Base-by-base conservation (phyloP, 306 rosid genomes). In the Vigna radiata region DNA sequence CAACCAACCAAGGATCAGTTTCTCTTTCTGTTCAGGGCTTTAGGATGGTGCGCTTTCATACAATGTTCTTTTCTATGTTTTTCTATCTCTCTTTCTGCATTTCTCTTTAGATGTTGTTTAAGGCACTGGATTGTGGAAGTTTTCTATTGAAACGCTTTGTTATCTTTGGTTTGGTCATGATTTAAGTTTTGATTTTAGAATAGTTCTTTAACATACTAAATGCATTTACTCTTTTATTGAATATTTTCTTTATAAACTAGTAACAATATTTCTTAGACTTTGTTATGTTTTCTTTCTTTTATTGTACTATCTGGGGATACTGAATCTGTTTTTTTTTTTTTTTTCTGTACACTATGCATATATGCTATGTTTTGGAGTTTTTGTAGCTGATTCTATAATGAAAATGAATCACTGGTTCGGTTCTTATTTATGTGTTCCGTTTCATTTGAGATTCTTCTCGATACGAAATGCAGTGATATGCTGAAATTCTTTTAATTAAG, bases 31-130 rank as follows among this genome's bases (percentile, higher is more conserved):
- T 54, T 31, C 1, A 41, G 64, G 36, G 31, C 5, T 71, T 25
- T 46, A 68, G 33, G 59, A 68, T 68, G 55, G 73, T 70, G 66
- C 65, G 66, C 23, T 37, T 37, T 64, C 0, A 29, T 39, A 1
- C 17, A 8, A 27, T 64, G 65, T 2, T 49, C 11, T 19, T 54
- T 19, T 54, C 1, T 54, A 6, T 17, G 11, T 41, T 41, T 41
- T 41, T 41, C 46, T 39, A 8, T 39, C 44, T 39, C 44, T 39
- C 11, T 21, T 65, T 66, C 14, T 25, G 21, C 47, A 55, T 50
- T 41, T 71, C 13, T 15, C 39, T 59, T 39, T 31, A 21, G 16
- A 14, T 55, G 5, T 53, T 55, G 6, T 55, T 54, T 21, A 19
- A 17, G 37, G 4, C 37, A 12, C 25, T 25, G 12, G 64, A 58